These are phyloP conservation scores for Leishmania turanica DNA, from an alignment of 208 protist species.

Conservation along the genomic window DNA sequence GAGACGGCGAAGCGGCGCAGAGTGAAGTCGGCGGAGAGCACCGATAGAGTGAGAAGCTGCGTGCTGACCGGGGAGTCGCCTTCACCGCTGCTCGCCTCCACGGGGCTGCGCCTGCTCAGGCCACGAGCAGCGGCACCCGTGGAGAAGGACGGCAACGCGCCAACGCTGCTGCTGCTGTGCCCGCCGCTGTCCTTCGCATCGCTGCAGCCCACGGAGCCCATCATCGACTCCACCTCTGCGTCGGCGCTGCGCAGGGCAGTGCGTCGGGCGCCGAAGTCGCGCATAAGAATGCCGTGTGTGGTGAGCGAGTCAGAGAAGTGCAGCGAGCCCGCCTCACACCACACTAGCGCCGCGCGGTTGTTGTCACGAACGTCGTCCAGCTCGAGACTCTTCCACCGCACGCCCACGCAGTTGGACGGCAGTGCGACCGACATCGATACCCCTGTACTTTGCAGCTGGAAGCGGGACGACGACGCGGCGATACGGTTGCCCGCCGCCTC, in stretches of 20 bases:
- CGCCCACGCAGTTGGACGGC: constrained; percentile 32
- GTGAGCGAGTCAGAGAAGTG: constrained; percentile 59
- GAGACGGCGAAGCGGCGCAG: constrained; percentile 83
- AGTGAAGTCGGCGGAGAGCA: constrained; percentile 78
- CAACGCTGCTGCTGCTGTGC: not conserved
- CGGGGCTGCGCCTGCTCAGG: not conserved
- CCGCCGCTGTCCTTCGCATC: not conserved
- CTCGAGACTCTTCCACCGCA: constrained; percentile 64
- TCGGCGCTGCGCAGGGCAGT: constrained; percentile 25
- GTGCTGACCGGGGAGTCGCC: not conserved
- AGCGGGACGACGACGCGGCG: constrained; percentile 9
- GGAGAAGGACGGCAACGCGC: not conserved
- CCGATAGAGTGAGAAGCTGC: constrained; percentile 41
- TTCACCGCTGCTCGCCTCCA: not conserved
- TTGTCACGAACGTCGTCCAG: constrained; percentile 59
- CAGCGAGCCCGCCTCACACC: constrained; percentile 59
- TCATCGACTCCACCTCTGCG: constrained; percentile 20
- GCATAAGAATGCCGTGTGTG: constrained; percentile 46
- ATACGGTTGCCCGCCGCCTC: constrained; percentile 11
- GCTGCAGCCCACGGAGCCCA: constrained; percentile 5
- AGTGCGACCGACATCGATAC: constrained; percentile 22
- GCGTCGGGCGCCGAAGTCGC: constrained; percentile 48
- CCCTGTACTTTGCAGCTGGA: constrained; percentile 29
- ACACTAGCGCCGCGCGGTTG: constrained; percentile 47
- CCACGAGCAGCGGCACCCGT: not conserved